Base-by-base conservation (phyloP, 495 filamentous ascomycete species). In the Lasiosphaeris hirsuta region DNA sequence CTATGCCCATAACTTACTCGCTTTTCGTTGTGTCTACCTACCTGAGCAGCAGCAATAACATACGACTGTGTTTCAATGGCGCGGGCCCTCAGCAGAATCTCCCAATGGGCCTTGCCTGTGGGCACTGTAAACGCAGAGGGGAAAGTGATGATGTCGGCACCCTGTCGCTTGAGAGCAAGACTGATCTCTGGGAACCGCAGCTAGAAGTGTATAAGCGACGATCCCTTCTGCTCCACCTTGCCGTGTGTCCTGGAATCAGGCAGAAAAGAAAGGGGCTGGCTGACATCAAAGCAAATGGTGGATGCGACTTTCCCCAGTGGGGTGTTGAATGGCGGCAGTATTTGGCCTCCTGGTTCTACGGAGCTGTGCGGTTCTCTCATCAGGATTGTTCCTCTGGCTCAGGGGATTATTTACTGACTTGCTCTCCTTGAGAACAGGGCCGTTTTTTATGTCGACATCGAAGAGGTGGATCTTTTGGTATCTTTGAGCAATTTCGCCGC, bases 61-160 rank as follows among this genome's bases (percentile, higher is more conserved):
- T 87, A 97, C 3, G 81, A 78, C 67, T 97, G 92, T 0, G 87
- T 92, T 72, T 97, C 94, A 51, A 97, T 90, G 8, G 93, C 94
- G 50, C 93, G 78, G 1, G 92, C 86, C 37, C 88, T 77, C 7
- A 97, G 72, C 1, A 97, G 72, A 0, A 80, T 70, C 59, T 88
- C 83, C 93, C 93, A 97, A 69, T 97, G 94, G 7, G 88, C 91
- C 45, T 75, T 75, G 0, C 94, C 93, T 0, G 94, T 97, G 1
- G 87, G 87, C 2, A 96, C 79, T 9, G 92, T 96, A 67, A 97
- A 97, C 13, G 94, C 93, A 1, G 87, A 91, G 3, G 93, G 94
- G 70, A 89, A 97, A 0, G 90, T 86, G 49, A 97, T 78, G 51
- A 96, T 76, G 45, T 96, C 83, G 11, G 89, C 90, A 30, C 58